Evolutionary conservation across 169 alveolate genomes (phyloP).

Genomic region (Amoebophrya sp.): DNA sequence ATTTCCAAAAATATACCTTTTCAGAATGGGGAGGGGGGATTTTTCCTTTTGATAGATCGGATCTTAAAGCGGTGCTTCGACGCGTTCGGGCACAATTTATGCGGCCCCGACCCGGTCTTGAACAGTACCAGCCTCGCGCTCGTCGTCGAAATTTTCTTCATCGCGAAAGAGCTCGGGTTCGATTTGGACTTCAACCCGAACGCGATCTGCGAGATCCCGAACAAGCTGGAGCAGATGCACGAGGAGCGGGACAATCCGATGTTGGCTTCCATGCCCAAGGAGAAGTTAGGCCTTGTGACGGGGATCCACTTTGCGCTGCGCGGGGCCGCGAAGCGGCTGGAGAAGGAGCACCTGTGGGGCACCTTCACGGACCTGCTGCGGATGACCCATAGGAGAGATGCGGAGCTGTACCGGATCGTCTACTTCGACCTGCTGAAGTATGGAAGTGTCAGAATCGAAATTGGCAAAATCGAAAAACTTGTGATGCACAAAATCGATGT

Average conservation of each 20-base stretch:
- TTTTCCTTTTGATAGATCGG: too few species aligned
- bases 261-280: background rate
- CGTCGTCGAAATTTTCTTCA: background rate
- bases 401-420: conserved; percentile 14
- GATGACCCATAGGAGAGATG: background rate
- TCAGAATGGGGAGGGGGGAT: too few species aligned
- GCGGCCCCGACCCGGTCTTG: background rate
- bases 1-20: too few species aligned
- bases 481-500: too few species aligned
- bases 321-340: conserved; percentile 14
- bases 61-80: background rate
- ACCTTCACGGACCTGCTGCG: conserved; percentile 12
- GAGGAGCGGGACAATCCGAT: background rate
- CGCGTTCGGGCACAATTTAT: background rate
- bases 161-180: background rate
- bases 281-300: background rate
- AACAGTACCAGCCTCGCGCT: background rate
- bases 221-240: background rate
- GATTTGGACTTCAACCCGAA: background rate
- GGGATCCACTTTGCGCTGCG: conserved; percentile 2
- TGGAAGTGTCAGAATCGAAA: too few species aligned
- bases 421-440: conserved; percentile 17
- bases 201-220: background rate
- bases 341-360: conserved; percentile 23
- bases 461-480: too few species aligned